Evolutionary conservation across 768 basidiomycete genomes (phyloP).

Genomic region (Boletus tomentosulus): DNA sequence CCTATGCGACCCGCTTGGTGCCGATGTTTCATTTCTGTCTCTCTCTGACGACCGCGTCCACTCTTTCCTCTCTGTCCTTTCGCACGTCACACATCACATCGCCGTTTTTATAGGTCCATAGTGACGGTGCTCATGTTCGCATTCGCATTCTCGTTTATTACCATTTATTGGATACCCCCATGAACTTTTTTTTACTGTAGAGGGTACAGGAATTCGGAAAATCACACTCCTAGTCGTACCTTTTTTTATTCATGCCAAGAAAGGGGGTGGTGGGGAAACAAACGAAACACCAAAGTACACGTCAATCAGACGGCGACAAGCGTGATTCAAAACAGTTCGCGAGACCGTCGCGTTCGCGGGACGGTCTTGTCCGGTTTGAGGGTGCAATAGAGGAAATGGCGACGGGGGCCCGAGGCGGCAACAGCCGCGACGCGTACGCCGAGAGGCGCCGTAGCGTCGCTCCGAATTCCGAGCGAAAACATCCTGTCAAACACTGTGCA

Average conservation of each 20-base stretch:
- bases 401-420: conserved; percentile 66
- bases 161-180: background rate
- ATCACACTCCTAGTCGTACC: conserved; percentile 14
- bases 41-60: background rate
- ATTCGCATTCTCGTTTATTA: background rate
- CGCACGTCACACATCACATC: background rate
- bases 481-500: conserved; percentile 79
- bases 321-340: conserved; percentile 29
- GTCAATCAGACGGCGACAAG: background rate
- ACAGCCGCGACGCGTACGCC: conserved; percentile 62
- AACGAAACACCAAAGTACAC: background rate
- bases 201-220: conserved; percentile 11
- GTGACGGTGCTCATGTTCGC: background rate
- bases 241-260: background rate
- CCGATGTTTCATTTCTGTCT: background rate
- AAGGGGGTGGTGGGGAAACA: background rate
- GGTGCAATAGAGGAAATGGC: conserved; percentile 82
- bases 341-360: conserved; percentile 43
- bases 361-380: conserved; percentile 55
- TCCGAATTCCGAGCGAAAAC: conserved; percentile 81
- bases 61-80: background rate
- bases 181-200: background rate
- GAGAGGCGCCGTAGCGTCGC: conserved; percentile 60
- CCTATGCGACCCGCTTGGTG: background rate
- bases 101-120: background rate